phyloP scores from a whole-genome alignment of 371 early-diverging fungal species.

The Smittium culicis region DNA sequence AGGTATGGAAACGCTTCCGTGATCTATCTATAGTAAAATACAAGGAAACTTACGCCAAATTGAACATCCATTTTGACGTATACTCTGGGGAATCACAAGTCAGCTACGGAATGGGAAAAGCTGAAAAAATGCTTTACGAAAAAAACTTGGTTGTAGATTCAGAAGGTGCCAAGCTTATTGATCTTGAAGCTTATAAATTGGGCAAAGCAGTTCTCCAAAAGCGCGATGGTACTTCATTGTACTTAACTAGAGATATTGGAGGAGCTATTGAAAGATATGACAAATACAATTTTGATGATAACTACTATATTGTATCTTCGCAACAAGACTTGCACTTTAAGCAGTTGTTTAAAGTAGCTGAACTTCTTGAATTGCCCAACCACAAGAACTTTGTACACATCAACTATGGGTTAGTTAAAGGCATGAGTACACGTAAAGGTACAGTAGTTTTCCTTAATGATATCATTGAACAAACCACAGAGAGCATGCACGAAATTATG shows the following conservation, averaged over 20 bases:
- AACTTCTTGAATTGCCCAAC: conserved; percentile 67
- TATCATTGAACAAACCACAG: conserved; percentile 81
- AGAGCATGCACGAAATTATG: conserved; percentile 91
- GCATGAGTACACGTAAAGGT: conserved; percentile 98
- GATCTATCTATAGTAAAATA: conserved; percentile 90
- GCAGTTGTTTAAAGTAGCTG: conserved; percentile 91
- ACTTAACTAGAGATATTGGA: conserved; percentile 97
- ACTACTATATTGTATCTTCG: conserved; percentile 91
- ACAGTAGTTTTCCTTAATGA: conserved; percentile 97
- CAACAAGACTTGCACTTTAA: conserved; percentile 94
- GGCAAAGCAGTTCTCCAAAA: conserved; percentile 81
- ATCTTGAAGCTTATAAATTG: conserved; percentile 70
- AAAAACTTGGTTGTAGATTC: conserved; percentile 56
- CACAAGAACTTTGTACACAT: conserved; percentile 77
- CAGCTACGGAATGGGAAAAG: conserved; percentile 57
- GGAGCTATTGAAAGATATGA: conserved; percentile 90
- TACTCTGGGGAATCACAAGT: conserved; percentile 98
- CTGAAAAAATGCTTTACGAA: conserved; percentile 56
- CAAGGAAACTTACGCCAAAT: conserved; percentile 79
- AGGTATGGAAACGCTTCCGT: conserved; percentile 86
- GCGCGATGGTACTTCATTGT: conserved; percentile 93
- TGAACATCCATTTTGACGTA: conserved; percentile 92
- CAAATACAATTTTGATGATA: conserved; percentile 80
- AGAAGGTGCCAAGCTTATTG: conserved; percentile 77
- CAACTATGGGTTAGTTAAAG: conserved; percentile 94